Evolutionary conservation across 1,139 yeast species (phyloP), one percentile per base, ranked within the genome.

Genomic region (Arxiozyma telluris): DNA sequence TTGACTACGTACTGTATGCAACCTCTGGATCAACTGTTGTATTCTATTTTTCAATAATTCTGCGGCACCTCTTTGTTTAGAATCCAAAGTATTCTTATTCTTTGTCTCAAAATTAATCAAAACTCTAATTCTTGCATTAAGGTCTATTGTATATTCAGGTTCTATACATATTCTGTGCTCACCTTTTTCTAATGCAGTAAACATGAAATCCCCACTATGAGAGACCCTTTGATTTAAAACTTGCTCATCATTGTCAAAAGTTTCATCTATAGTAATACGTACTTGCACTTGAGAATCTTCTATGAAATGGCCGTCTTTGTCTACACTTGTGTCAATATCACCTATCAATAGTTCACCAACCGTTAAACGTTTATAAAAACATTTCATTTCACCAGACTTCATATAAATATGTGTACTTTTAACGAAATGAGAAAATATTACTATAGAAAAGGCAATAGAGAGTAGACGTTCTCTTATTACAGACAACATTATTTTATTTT

Each of bases 131-230:
- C 61, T 76, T 45, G 67, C 73, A 59, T 67, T 66, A 53, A 63
- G 69, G 58, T 74, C 77, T 48, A 73, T 75, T 47, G 77, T 73
- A 55, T 76, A 76, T 55, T 72, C 70, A 23, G 87, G 85, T 1
- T 80, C 76, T 44, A 83, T 64, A 63, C 88, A 83, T 47, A 83
- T 74, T 55, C 78, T 73, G 64, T 83, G 87, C 55, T 82, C 85
- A 22, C 88, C 88, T 1, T 79, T 69, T 39, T 79, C 85, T 45
- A 81, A 63, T 0, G 86, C 80, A 18, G 82, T 79, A 67, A 82
- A 82, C 0, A 83, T 77, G 62, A 83, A 82, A 58, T 80, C 83
- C 8, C 86, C 83, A 9, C 69, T 67, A 17, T 80, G 70, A 1
- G 74, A 59, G 23, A 77, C 79, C 61, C 74, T 76, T 61, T 81